phyloP scores from a whole-genome alignment of 73 alveolate species.

The Breviolum minutum region DNA sequence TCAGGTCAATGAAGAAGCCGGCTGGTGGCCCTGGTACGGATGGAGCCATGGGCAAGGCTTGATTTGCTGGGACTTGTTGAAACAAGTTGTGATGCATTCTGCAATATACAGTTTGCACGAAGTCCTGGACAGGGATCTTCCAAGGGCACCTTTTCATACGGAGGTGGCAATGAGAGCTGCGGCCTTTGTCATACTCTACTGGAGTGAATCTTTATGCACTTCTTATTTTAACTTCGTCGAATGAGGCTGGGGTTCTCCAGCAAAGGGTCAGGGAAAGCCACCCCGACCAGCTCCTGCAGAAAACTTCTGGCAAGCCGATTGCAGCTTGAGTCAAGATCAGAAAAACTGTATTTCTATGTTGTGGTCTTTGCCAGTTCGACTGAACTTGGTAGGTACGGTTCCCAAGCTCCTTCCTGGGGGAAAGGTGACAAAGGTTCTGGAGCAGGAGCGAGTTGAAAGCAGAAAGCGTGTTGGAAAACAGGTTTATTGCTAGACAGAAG shows the following conservation, averaged over 20 bases:
- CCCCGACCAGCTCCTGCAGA: conserved; percentile 69
- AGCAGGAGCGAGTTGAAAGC: background rate
- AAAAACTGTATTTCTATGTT: background rate
- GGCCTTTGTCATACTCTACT: background rate
- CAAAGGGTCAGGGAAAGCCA: conserved; percentile 65
- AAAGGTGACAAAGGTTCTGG: conserved; percentile 80
- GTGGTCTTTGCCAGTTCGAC: background rate
- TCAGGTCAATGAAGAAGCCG: conserved; percentile 90
- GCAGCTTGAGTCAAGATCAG: background rate
- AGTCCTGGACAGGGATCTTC: background rate
- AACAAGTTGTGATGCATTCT: background rate
- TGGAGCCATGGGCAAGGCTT: conserved; percentile 66
- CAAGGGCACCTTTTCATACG: conserved; percentile 35
- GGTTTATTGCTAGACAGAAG: too few species aligned
- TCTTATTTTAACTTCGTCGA: too few species aligned
- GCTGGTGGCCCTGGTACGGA: conserved; percentile 92
- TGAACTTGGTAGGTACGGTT: conserved; percentile 32
- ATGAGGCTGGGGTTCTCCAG: conserved; percentile 92
- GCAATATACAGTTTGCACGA: too few species aligned
- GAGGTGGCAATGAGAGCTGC: conserved; percentile 37
- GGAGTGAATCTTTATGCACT: too few species aligned
- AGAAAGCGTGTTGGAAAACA: background rate
- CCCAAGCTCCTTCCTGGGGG: conserved; percentile 70
- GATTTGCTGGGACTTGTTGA: background rate
- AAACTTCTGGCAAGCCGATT: conserved; percentile 23